Conservation (phyloP, 2,329 filamentous ascomycete species). For the Paracorniculantispora psalliotae region DNA sequence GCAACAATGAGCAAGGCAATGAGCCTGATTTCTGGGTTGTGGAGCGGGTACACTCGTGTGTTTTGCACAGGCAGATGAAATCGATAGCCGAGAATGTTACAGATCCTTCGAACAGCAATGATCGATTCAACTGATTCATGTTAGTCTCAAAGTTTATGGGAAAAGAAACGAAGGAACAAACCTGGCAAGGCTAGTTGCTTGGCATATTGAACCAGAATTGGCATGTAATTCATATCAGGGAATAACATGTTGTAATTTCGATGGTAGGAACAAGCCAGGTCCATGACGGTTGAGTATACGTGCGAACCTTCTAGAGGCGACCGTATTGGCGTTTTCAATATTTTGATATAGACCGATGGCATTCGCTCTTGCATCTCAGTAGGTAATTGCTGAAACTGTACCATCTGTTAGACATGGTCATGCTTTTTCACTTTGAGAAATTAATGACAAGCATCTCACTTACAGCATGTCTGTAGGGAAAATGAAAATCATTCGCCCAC, state of each 20-base stretch:
- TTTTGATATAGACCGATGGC: slow-evolving; percentile 54
- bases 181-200: slow-evolving; percentile 69
- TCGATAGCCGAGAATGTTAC: slow-evolving; percentile 44
- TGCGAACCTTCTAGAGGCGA: slow-evolving; percentile 44
- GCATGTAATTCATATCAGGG: slow-evolving; percentile 65
- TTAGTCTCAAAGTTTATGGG: slow-evolving; percentile 22
- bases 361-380: slow-evolving; percentile 61
- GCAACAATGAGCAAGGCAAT: slow-evolving; percentile 67
- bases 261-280: slow-evolving; percentile 59
- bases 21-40: slow-evolving; percentile 71
- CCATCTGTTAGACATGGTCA: background rate
- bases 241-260: slow-evolving; percentile 65
- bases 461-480: slow-evolving; percentile 68
- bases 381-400: slow-evolving; percentile 53
- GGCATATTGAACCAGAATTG: slow-evolving; percentile 65
- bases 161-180: slow-evolving; percentile 28
- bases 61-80: slow-evolving; percentile 46
- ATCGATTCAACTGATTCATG: slow-evolving; percentile 49
- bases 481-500: slow-evolving; percentile 62
- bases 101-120: slow-evolving; percentile 40
- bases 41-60: slow-evolving; percentile 42
- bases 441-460: slow-evolving; percentile 21
- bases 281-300: slow-evolving; percentile 60
- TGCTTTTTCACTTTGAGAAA: background rate
- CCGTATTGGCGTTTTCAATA: slow-evolving; percentile 47